These are phyloP conservation scores for Nitzschia sp. DNA, from an alignment of 108 stramenopile genomes.

Conservation along the genomic window DNA sequence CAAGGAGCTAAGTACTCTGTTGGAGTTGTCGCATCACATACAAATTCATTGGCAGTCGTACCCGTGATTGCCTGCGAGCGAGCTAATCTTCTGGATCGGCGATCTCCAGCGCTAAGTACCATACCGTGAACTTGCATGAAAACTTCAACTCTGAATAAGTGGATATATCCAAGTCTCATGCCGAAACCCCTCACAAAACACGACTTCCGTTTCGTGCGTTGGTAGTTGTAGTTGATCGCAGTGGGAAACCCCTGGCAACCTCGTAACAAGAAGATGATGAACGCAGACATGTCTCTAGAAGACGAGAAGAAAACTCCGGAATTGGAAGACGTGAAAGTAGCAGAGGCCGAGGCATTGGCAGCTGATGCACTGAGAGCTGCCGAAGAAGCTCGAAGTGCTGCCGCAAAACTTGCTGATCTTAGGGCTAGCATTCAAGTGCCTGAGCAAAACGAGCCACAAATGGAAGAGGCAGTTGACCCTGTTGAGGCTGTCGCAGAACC, in stretches of 20 bases:
- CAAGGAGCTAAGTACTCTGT: too few species aligned
- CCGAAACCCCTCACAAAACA: not conserved
- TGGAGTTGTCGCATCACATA: too few species aligned
- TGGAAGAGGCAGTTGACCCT: not conserved
- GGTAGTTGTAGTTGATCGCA: not conserved
- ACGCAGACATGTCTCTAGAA: not conserved
- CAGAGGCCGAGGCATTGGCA: constrained; percentile 14
- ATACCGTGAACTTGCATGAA: not conserved
- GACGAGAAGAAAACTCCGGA: constrained; percentile 9
- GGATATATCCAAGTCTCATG: not conserved
- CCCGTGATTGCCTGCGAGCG: not conserved
- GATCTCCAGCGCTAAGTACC: not conserved
- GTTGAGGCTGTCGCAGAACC: not conserved
- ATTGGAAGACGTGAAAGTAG: constrained; percentile 7
- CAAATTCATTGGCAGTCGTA: not conserved
- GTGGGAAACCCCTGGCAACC: not conserved
- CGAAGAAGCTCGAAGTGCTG: constrained; percentile 17
- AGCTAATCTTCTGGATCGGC: not conserved
- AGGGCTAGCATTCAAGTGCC: not conserved
- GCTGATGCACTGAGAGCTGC: constrained; percentile 15
- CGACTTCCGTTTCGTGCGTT: not conserved
- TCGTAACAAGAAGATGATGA: not conserved
- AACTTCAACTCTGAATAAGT: not conserved
- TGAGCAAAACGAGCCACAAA: not conserved
- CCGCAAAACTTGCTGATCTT: constrained; percentile 2